A percentile compares a stretch with the other conserved stretches of the same genome.
Evolutionary conservation across 805 yeast genomes (phyloP).

Genomic region (Yarrowia sp.): DNA sequence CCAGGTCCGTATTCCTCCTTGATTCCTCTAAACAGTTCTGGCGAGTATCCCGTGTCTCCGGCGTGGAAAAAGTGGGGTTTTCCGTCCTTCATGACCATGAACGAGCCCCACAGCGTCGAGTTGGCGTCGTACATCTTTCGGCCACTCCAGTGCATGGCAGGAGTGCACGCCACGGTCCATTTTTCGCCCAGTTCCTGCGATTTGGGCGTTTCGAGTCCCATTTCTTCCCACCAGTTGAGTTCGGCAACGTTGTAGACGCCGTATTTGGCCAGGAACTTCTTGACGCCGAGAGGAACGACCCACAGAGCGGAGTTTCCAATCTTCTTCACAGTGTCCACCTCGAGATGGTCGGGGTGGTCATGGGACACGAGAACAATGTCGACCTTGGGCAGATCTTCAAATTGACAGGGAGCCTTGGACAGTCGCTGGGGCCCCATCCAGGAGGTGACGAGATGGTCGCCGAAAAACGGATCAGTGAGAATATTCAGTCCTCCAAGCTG

Average conservation of each 20-base stretch:
- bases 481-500: slow-evolving; percentile 76
- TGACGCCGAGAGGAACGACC: slow-evolving; percentile 88
- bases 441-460: slow-evolving; percentile 66
- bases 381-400: slow-evolving; percentile 69
- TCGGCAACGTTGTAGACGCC: slow-evolving; percentile 73
- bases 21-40: slow-evolving; percentile 72
- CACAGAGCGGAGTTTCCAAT: slow-evolving; percentile 72
- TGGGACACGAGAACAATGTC: slow-evolving; percentile 84
- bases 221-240: slow-evolving; percentile 91
- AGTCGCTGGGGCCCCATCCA: slow-evolving; percentile 83
- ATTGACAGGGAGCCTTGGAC: slow-evolving; percentile 72
- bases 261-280: slow-evolving; percentile 60
- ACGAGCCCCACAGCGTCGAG: slow-evolving; percentile 87
- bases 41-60: slow-evolving; percentile 93
- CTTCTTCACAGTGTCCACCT: slow-evolving; percentile 59
- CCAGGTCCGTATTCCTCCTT: slow-evolving; percentile 66
- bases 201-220: slow-evolving; percentile 51
- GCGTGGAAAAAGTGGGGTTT: slow-evolving; percentile 84
- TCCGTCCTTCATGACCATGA: slow-evolving; percentile 68
- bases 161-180: slow-evolving; percentile 85
- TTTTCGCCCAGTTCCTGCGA: slow-evolving; percentile 51
- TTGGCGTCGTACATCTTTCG: slow-evolving; percentile 81
- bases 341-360: slow-evolving; percentile 95
- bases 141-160: slow-evolving; percentile 96
- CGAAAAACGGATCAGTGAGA: slow-evolving; percentile 85